phyloP scores from a whole-genome alignment of 768 basidiomycete genomes.

The Termitomyces sp. region DNA sequence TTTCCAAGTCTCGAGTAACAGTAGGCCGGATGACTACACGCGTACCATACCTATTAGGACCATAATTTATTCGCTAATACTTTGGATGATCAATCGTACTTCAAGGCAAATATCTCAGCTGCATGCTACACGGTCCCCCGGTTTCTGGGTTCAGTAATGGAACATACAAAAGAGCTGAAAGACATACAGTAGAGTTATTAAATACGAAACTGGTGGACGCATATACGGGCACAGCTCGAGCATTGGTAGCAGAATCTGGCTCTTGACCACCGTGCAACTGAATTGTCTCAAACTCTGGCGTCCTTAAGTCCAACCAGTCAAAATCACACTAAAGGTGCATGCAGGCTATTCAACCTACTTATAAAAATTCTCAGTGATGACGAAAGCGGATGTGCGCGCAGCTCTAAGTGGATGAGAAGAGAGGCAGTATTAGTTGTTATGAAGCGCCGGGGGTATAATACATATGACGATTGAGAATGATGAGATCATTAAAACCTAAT shows the following conservation, averaged over 20 bases:
- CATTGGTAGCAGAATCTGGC: constrained; percentile 61
- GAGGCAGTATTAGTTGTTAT: background rate
- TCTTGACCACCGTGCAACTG: constrained; percentile 77
- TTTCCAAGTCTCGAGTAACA: constrained; percentile 71
- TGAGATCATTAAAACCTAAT: too few species aligned
- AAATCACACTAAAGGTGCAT: background rate
- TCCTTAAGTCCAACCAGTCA: constrained; percentile 24
- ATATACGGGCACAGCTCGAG: constrained; percentile 78
- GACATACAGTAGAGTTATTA: constrained; percentile 46
- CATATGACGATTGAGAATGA: too few species aligned
- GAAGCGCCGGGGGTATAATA: background rate
- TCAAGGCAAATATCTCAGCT: constrained; percentile 67
- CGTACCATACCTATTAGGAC: background rate
- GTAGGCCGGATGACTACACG: constrained; percentile 47
- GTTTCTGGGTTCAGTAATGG: background rate
- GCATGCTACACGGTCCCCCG: constrained; percentile 45
- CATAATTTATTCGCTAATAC: background rate
- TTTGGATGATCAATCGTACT: constrained; percentile 25
- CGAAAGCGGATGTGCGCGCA: background rate
- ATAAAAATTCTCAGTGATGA: constrained; percentile 2
- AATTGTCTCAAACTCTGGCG: constrained; percentile 76
- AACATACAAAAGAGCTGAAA: background rate
- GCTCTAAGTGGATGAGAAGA: background rate
- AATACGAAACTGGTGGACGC: constrained; percentile 71
- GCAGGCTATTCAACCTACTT: background rate